A percentile compares a stretch with the other conserved stretches of the same genome.
Evolutionary conservation across 2,329 filamentous ascomycete genomes (phyloP).

Genomic region (Aspergillus arachidicola): DNA sequence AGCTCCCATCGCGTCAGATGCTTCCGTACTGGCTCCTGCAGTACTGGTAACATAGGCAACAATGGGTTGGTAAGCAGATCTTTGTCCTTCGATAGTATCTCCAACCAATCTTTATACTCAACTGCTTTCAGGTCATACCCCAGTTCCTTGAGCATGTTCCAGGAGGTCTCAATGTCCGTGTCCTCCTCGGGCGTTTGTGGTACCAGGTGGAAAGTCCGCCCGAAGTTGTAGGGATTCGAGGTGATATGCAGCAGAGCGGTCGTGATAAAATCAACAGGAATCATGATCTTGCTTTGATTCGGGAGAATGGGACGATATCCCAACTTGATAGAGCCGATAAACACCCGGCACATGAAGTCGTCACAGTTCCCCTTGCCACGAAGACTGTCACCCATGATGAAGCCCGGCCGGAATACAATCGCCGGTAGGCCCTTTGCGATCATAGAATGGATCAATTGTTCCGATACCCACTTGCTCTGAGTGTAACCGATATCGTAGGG

Average conservation of each 20-base stretch:
- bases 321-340: background rate
- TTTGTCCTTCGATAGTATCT: background rate
- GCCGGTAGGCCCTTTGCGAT: background rate
- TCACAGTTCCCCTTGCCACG: background rate
- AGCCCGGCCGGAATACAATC: background rate
- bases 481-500: background rate
- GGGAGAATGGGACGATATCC: background rate
- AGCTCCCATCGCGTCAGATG: background rate
- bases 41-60: background rate
- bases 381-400: background rate
- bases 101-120: background rate
- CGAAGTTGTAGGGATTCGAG: background rate
- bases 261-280: background rate
- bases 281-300: background rate
- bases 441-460: background rate
- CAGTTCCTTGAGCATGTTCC: background rate
- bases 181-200: background rate
- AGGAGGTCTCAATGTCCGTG: conserved; percentile 1
- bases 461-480: background rate
- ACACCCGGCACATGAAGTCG: conserved; percentile 1
- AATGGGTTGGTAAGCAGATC: conserved; percentile 1
- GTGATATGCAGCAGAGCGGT: background rate
- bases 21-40: background rate
- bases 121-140: background rate
- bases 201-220: background rate